Evolutionary conservation across 352 stramenopile species (phyloP), one percentile per base, ranked within the genome.

Genomic region (Phytopythium oedochilum): DNA sequence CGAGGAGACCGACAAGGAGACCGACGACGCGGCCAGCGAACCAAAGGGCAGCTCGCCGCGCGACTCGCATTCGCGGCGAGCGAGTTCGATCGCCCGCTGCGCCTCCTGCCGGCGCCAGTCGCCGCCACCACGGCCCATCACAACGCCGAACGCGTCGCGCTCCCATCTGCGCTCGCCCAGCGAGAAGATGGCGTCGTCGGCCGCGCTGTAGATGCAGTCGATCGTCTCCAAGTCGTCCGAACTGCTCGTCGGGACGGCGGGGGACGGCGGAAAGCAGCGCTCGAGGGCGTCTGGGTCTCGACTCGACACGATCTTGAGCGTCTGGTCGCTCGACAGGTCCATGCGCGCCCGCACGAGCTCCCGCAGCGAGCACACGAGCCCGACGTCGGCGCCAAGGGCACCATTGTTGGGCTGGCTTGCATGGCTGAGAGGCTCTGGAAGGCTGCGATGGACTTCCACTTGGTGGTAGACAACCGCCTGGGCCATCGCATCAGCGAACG

Each of bases 291-390:
- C 48, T 9, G 34, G 59, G 9, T 75, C 52, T 26, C 26, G 44
- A 49, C 69, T 70, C 10, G 70, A 67, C 36, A 73, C 74, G 15
- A 77, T 68, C 26, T 70, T 70, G 42, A 83, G 49, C 0, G 47
- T 52, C 39, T 57, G 53, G 36, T 77, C 62, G 23, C 68, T 65
- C 11, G 55, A 55, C 22, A 64, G 17, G n/a, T 57, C 46, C 46
- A 73, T 44, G 8, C 43, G 28, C 6, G 61, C 52, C 0, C 64
- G 52, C 36, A 76, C 29, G 15, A 76, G 42, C 25, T 76, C 61
- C 39, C 64, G 38, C 20, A 76, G 42, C 9, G 57, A 39, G 0
- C 20, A 20, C 8, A n/a, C 18, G 28, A 52, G 46, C 40, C 44
- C 39, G 15, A 45, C 20, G 20, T 18, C n/a, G n/a, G 28, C n/a